Evolutionary conservation across 2,329 filamentous ascomycete species (phyloP), one percentile per base, ranked within the genome.

Genomic region (Beauveria sp.): DNA sequence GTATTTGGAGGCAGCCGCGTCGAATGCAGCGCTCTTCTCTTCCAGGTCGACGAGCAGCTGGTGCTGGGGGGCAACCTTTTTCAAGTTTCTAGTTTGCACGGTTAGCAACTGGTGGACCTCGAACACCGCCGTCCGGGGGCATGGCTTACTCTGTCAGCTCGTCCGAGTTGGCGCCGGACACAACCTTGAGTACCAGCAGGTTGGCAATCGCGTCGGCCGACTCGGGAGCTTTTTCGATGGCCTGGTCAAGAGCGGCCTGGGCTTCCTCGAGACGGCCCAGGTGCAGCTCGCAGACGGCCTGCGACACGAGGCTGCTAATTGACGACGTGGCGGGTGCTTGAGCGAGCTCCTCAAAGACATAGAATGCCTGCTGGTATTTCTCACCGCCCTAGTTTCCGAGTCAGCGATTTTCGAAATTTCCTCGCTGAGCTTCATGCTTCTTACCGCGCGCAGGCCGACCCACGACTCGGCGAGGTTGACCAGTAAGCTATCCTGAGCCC

Each of bases 391-490:
- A 64, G 18, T 31, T 28, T 60, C 7, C 38, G 45, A 31, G 63
- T 78, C 66, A 75, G 70, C 18, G 22, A 34, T 26, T 57, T 34
- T 20, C 16, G 20, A 34, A 3, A 7, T 10, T 43, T 24, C 9
- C 40, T 40, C 34, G 16, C n/a, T 6, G 12, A 8, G 20, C 16
- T 9, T 18, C 20, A 0, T 40, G 52, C 18, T 31, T 31, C 55
- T 77, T 83, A 95, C 91, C 75, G 93, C 80, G 74, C 95, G 83
- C 75, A 98, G 76, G 31, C 92, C 93, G 65, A 96, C 90, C 95
- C 93, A 99, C 8, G 91, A 91, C 77, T 99, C 95, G 8, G 93
- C 93, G 66, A 99, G 77, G 75, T 99, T 98, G 66, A 98, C 91
- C 55, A 98, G 80, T 45, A 98, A 79, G 67, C 89, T 96, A 73